Conservation (phyloP, 2,329 filamentous ascomycete genomes). For the Teratosphaeria gauchensis region DNA sequence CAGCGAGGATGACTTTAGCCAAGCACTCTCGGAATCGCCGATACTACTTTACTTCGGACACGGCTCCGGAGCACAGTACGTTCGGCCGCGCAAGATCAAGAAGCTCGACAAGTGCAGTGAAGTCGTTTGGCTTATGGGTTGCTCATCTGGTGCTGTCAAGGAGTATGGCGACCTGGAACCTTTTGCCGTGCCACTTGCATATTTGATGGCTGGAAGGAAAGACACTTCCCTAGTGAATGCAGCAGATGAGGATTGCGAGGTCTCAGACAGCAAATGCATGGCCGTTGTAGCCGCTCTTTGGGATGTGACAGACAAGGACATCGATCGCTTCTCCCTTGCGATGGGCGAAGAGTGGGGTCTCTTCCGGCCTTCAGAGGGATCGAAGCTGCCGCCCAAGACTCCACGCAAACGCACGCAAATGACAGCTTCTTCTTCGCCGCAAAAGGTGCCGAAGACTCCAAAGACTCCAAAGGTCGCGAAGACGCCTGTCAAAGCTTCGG, state of each 20-base stretch:
- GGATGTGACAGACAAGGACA: slow-evolving; percentile 97
- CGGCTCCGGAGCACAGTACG: slow-evolving; percentile 88
- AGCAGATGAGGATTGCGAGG: background rate
- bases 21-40: slow-evolving; percentile 54
- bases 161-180: slow-evolving; percentile 83
- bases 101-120: slow-evolving; percentile 43
- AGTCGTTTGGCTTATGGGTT: slow-evolving; percentile 79
- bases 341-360: slow-evolving; percentile 84
- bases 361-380: slow-evolving; percentile 23
- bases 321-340: slow-evolving; percentile 77
- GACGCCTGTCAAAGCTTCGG: slow-evolving; percentile 11
- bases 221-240: background rate
- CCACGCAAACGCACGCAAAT: slow-evolving; percentile 17
- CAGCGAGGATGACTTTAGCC: slow-evolving; percentile 66
- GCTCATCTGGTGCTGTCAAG: slow-evolving; percentile 70
- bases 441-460: slow-evolving; percentile 22
- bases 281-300: slow-evolving; percentile 88
- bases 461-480: slow-evolving; percentile 26
- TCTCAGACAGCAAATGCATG: slow-evolving; percentile 30
- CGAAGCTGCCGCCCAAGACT: slow-evolving; percentile 17
- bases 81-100: slow-evolving; percentile 73
- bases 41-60: slow-evolving; percentile 92
- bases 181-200: slow-evolving; percentile 83
- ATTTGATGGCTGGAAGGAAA: slow-evolving; percentile 69
- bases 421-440: slow-evolving; percentile 19